Base-by-base conservation (phyloP, 192 early-diverging fungal genomes). In the Coemansia interrupta region DNA sequence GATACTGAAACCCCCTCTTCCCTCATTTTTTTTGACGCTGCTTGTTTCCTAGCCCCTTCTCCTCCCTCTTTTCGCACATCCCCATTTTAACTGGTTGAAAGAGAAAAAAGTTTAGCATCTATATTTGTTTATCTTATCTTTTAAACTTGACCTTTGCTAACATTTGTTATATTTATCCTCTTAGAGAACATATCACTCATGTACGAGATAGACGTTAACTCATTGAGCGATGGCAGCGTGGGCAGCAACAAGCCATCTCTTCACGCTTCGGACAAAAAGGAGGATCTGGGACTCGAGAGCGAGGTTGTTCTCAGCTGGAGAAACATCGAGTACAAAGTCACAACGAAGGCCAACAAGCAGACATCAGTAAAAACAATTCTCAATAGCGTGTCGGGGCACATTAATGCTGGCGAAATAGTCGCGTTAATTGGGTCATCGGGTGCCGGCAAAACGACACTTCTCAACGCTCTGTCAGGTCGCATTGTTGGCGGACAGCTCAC, bases 341-440 rank as follows among this genome's bases (percentile, higher is more conserved):
- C 17, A 3, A 23, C 68, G 5, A 61, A 56, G 46, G 17, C 6
- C 17, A 55, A 36, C 9, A 59, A 56, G 13, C 56, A 12, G 1
- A 26, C 39, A 6, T 26, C 42, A 2, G 48, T 43, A 1, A 59
- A 63, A n/a, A 58, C 63, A 0, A 63, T 96, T 28, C 71, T 96
- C 23, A 66, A 80, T 30, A 71, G 79, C 2, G 82, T 94, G 23
- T 85, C 79, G 1, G 94, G 92, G 1, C 64, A 83, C 5, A 82
- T 90, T 23, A 68, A 75, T 12, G 77, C 88, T 8, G 90, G 89
- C 22, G 83, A 89, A 20, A 78, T 88, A 42, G 77, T 90, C 45
- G 92, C 91, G 0, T 87, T 98, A 9, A 96, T 96, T 83, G 96
- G 94, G 1, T 91, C 92, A 0, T 89, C 86, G 26, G 94, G 94